Conservation (phyloP, 2,329 filamentous ascomycete genomes). For the Ceratocystis huliohia region DNA sequence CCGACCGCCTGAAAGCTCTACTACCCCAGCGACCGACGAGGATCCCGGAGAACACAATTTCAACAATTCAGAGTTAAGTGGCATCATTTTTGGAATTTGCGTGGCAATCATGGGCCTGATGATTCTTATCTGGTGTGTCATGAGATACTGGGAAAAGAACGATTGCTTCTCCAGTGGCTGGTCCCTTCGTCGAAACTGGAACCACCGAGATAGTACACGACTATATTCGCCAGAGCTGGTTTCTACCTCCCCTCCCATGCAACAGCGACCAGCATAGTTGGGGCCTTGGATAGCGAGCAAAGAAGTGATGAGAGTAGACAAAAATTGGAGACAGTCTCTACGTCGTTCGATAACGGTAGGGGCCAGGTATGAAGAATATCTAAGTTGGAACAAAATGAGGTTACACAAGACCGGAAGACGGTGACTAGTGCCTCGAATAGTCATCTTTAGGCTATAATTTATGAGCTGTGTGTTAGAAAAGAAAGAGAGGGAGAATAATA, state of each 20-base stretch:
- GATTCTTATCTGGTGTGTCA: slow-evolving; percentile 7
- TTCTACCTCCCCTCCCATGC: background rate
- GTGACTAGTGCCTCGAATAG: background rate
- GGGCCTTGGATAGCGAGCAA: background rate
- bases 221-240: slow-evolving; percentile 9
- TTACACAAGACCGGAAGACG: background rate
- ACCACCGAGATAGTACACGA: slow-evolving; percentile 5
- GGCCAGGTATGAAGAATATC: background rate
- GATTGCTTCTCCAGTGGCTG: slow-evolving; percentile 1
- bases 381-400: background rate
- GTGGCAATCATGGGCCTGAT: slow-evolving; percentile 9
- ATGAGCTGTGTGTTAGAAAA: background rate
- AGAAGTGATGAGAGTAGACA: background rate
- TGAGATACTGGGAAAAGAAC: slow-evolving; percentile 16
- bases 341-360: background rate
- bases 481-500: too few species aligned
- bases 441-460: background rate
- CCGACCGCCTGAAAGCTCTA: background rate
- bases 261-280: background rate
- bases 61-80: slow-evolving; percentile 13
- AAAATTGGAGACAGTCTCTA: background rate
- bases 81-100: slow-evolving; percentile 16
- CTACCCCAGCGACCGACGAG: background rate
- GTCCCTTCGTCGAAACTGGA: background rate
- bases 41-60: background rate